Percentiles rank a stretch among this genome's conserved stretches.
Conservation (phyloP, 2,329 filamentous ascomycete genomes). For the Aspergillus arachidicola region DNA sequence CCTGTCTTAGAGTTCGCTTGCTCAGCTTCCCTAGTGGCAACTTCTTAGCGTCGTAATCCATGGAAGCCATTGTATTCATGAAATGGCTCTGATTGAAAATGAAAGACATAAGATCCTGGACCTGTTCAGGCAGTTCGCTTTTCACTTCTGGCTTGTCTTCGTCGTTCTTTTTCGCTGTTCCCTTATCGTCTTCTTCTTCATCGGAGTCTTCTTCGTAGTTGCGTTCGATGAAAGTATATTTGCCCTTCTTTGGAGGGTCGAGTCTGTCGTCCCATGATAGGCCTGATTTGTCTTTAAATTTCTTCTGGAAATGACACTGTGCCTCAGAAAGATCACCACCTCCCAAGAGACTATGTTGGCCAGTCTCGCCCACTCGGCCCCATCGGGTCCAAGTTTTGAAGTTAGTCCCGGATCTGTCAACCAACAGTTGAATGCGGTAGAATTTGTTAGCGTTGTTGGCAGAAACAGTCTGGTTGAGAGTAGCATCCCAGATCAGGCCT, state of each 20-base stretch:
- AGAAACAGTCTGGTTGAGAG: conserved; percentile 76
- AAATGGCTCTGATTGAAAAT: conserved; percentile 83
- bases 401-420: conserved; percentile 19
- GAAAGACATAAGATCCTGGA: conserved; percentile 72
- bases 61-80: conserved; percentile 52
- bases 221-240: conserved; percentile 78
- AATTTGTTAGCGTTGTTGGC: conserved; percentile 80
- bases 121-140: conserved; percentile 60
- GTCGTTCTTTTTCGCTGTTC: conserved; percentile 33
- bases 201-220: conserved; percentile 72
- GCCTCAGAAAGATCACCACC: conserved; percentile 43
- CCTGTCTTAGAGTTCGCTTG: conserved; percentile 72
- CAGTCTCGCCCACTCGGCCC: conserved; percentile 70
- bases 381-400: conserved; percentile 74
- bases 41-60: conserved; percentile 61
- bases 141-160: conserved; percentile 46
- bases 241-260: conserved; percentile 54
- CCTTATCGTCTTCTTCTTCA: conserved; percentile 39
- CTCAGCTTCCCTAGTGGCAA: conserved; percentile 82
- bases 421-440: conserved; percentile 71
- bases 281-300: conserved; percentile 61
- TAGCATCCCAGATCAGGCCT: conserved; percentile 74
- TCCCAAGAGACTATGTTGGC: conserved; percentile 48
- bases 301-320: conserved; percentile 52
- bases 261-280: conserved; percentile 54